Evolutionary conservation across 176 grass and related monocot species (phyloP).

Genomic region (Avena insularis): DNA sequence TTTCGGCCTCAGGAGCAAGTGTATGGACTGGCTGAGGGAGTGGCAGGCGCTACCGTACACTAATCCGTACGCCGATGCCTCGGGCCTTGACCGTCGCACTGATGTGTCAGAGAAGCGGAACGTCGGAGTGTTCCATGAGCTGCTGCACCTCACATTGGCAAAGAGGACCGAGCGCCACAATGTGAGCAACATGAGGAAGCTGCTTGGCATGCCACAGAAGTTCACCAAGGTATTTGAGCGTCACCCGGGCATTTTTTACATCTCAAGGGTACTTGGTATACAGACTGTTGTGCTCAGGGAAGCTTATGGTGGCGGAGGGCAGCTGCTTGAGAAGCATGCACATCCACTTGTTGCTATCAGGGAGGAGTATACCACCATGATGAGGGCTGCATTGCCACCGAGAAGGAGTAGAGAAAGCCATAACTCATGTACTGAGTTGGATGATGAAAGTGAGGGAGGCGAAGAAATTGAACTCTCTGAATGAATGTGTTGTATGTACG

Average conservation of each 20-base stretch:
- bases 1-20: constrained; percentile 72
- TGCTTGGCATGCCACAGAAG: constrained; percentile 74
- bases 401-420: constrained; percentile 22
- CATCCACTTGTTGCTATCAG: constrained; percentile 69
- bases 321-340: constrained; percentile 51
- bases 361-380: constrained; percentile 62
- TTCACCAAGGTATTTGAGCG: constrained; percentile 93
- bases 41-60: constrained; percentile 77
- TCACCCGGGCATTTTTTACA: constrained; percentile 43
- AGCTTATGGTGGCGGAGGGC: constrained; percentile 58
- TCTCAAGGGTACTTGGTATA: constrained; percentile 55
- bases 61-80: constrained; percentile 65
- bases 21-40: constrained; percentile 66
- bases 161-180: constrained; percentile 75
- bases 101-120: constrained; percentile 80
- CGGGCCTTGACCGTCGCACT: constrained; percentile 62
- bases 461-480: constrained; percentile 36
- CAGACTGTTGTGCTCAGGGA: constrained; percentile 76
- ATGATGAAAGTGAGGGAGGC: constrained; percentile 29
- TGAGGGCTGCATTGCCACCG: constrained; percentile 48
- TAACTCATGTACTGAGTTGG: not conserved
- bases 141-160: constrained; percentile 72
- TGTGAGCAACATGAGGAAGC: constrained; percentile 79
- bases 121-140: constrained; percentile 84
- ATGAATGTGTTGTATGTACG: constrained; percentile 8